Evolutionary conservation across 1,284 basidiomycete species (phyloP), one percentile per base, ranked within the genome.

Genomic region (Schizophyllum amplum): DNA sequence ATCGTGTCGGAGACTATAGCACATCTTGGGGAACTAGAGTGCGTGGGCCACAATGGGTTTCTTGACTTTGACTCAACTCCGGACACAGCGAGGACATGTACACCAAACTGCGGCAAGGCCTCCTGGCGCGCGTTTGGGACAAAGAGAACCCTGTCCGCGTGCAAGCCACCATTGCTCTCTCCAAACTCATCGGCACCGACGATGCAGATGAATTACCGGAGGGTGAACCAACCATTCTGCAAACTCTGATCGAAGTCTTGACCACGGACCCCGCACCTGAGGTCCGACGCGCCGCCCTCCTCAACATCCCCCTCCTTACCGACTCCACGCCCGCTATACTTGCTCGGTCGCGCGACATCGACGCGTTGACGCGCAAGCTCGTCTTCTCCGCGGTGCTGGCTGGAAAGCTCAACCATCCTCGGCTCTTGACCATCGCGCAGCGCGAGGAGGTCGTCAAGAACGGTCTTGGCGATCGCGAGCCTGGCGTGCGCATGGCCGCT

Each of bases 391-490:
- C 81, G 21, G 79, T 90, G 59, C 73, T 94, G n/a, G 80, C 80
- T 0, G 77, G 77, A 6, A 95, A 92, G 92, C 82, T 90, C 17
- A 87, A 90, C 60, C 72, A 79, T 23, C 87, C 90, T 0, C 76
- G 80, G 3, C 75, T 76, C 4, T 74, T 94, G 47, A 81, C 79
- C 1, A 86, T 91, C 25, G 75, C 80, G 0, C 90, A 94, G 66
- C 79, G 93, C 13, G 90, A 93, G 65, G 71, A 82, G 26, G 80
- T 94, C 48, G 83, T 94, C 1, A 78, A 80, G 24, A 85, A 89
- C 62, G 95, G 96, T 0, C 76, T 98, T 1, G 87, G 90, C 0
- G 96, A 98, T 70, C 82, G 95, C 51, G 94, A 97, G 61, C 76
- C 81, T 0, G 73, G 71, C 6, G 94, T 98, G 5, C 80, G 85